These are phyloP conservation scores for Epichloe hybrida DNA, from an alignment of 2,329 filamentous ascomycete genomes.

Conservation along the genomic window DNA sequence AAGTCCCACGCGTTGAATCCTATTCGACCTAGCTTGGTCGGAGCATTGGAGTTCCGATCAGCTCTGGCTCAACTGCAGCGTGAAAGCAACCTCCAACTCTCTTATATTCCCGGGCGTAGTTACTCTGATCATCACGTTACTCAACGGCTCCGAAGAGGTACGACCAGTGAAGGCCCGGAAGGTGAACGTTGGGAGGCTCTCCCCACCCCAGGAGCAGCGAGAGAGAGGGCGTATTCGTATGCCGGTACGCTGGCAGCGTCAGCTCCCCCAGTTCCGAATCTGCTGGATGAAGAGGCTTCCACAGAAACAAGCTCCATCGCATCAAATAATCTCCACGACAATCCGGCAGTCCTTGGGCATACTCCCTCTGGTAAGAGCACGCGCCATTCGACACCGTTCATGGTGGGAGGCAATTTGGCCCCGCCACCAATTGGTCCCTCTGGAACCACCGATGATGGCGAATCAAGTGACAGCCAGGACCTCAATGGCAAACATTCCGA, in stretches of 20 bases:
- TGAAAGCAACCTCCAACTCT: constrained; percentile 61
- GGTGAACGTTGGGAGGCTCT: constrained; percentile 4
- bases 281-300: background rate
- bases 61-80: constrained; percentile 77
- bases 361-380: constrained; percentile 2
- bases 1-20: constrained; percentile 56
- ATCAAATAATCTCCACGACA: background rate
- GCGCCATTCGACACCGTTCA: constrained; percentile 16
- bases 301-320: background rate
- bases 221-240: constrained; percentile 11
- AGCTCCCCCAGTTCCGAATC: background rate
- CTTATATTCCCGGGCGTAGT: constrained; percentile 53
- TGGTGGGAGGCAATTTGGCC: constrained; percentile 27
- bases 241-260: constrained; percentile 1
- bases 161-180: constrained; percentile 14
- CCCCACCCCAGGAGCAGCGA: constrained; percentile 1
- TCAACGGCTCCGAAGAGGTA: constrained; percentile 13
- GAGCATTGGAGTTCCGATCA: constrained; percentile 85
- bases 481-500: constrained; percentile 8
- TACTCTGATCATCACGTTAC: constrained; percentile 22
- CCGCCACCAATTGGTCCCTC: constrained; percentile 23
- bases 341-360: constrained; percentile 6
- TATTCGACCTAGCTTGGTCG: constrained; percentile 85
- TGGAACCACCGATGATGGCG: constrained; percentile 2
- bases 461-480: background rate